These are phyloP conservation scores for Boletus reticulatus DNA, from an alignment of 768 basidiomycete genomes.

Conservation along the genomic window DNA sequence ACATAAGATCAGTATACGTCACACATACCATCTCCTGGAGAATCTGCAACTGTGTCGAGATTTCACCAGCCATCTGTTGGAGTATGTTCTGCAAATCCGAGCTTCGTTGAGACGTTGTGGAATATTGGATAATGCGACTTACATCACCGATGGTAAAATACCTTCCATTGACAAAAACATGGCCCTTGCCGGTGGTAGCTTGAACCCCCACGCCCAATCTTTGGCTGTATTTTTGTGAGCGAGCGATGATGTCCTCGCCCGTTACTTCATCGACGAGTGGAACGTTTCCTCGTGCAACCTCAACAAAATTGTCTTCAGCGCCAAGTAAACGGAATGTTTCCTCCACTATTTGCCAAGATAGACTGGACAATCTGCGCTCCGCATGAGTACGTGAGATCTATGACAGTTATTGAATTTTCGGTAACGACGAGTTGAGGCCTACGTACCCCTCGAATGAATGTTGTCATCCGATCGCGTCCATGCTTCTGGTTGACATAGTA, in stretches of 20 bases:
- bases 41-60: constrained; percentile 57
- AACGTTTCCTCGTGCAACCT: constrained; percentile 33
- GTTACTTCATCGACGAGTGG: constrained; percentile 27
- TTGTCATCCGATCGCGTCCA: constrained; percentile 62
- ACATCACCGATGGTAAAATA: constrained; percentile 68
- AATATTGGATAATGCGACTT: constrained; percentile 23
- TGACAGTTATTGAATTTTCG: neutral
- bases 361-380: constrained; percentile 28
- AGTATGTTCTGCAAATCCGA: constrained; percentile 18
- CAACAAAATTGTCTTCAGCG: constrained; percentile 37
- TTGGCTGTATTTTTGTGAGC: constrained; percentile 50
- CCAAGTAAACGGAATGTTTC: constrained; percentile 39
- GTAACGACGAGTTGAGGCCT: neutral
- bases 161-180: constrained; percentile 90
- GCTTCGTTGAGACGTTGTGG: neutral
- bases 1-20: neutral
- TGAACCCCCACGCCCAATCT: constrained; percentile 52
- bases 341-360: constrained; percentile 46
- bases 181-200: constrained; percentile 45
- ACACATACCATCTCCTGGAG: constrained; percentile 68
- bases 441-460: constrained; percentile 55
- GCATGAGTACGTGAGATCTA: constrained; percentile 40
- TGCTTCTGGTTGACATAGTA: constrained; percentile 62
- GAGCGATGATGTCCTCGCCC: constrained; percentile 37
- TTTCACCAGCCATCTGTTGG: constrained; percentile 40